Evolutionary conservation across 345 rosid species (phyloP), one percentile per base, ranked within the genome.

Genomic region (Brassica incana): DNA sequence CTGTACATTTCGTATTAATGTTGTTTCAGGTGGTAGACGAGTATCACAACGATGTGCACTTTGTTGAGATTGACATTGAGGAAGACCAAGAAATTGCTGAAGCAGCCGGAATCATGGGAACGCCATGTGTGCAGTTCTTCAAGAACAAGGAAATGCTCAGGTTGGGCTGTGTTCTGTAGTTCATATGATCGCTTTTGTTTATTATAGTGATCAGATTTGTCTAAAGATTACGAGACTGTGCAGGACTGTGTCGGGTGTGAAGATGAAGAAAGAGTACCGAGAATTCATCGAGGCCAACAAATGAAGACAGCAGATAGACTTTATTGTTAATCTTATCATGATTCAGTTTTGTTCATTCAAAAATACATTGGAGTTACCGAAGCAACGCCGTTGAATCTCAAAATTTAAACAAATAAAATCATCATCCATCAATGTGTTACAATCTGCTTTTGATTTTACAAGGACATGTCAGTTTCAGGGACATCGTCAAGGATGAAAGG

Each of bases 31-130:
- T 95, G 78, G 92, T 95, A 45, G 99, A 95, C 79, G 99, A 95
- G 79, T 95, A 85, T 78, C 88, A 89, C 81, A 77, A 87, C 71
- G 88, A 88, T 77, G 97, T 95, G 50, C 98, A 95, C 81, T 92
- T 91, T 61, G 92, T 95, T 52, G 98, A 95, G 81, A 95, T 92
- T 50, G 99, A 95, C 76, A 95, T 92, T 0, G 99, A 92, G 85
- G 99, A 92, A 88, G 99, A 95, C 81, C 98, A 62, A 61, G 98
- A 92, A 81, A 85, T 95, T 76, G 96, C 98, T 67, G 96, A 95
- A 85, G 96, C 97, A 32, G 99, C 98, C 45, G 97, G 88, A 80
- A 95, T 95, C 58, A 95, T 95, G 98, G 98, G 99, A 43, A 92
- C 98, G 14, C 98, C 98, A 5, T 92, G 97, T 10, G 98, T 95